phyloP scores from a whole-genome alignment of 768 basidiomycete genomes.

The Suillus alpinus region DNA sequence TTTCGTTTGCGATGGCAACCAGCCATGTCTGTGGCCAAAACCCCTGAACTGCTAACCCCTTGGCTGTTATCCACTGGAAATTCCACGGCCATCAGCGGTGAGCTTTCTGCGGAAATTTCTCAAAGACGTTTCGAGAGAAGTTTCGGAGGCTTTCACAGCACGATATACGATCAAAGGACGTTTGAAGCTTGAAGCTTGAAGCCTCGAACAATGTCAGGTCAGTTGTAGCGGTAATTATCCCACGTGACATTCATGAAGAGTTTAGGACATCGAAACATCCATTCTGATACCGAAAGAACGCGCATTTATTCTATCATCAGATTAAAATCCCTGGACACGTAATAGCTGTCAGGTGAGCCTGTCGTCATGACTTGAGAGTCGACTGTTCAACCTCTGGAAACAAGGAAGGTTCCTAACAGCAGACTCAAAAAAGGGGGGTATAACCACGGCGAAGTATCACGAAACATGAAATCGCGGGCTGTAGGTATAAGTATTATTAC shows the following conservation, averaged over 20 bases:
- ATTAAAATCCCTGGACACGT: neutral
- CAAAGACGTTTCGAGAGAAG: neutral
- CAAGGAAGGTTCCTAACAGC: neutral
- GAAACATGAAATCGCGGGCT: too few species aligned
- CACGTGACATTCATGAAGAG: neutral
- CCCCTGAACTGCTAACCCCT: neutral
- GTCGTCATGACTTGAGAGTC: neutral
- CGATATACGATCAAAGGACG: neutral
- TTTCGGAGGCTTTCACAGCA: neutral
- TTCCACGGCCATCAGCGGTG: neutral
- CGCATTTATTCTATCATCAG: neutral
- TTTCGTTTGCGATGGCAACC: neutral
- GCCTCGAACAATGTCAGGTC: neutral
- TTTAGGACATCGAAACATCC: neutral
- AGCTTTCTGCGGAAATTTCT: neutral
- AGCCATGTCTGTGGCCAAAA: neutral
- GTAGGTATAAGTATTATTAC: too few species aligned
- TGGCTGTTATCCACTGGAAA: too few species aligned
- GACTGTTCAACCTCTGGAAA: neutral
- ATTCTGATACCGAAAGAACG: neutral
- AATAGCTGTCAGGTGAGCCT: neutral
- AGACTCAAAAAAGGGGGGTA: too few species aligned
- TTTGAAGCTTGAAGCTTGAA: too few species aligned
- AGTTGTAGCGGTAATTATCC: neutral
- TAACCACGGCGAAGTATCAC: neutral